Evolutionary conservation across 257 asterid species (phyloP), one percentile per base, ranked within the genome.

Genomic region (Oldenlandia corymbosa): DNA sequence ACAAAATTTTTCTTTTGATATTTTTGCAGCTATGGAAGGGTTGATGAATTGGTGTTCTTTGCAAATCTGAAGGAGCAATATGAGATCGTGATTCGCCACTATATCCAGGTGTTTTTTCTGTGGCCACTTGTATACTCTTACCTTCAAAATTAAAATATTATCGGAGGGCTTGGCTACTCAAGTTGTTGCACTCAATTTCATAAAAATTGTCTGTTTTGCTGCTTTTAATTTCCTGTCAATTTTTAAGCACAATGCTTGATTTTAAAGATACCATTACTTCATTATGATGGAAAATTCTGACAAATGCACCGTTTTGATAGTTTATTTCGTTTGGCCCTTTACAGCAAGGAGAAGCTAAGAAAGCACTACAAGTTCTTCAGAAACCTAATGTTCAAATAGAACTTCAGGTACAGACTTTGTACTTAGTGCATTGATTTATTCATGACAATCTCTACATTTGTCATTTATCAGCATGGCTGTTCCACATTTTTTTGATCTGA

Each of bases 321-420:
- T 52, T 54, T 64, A 9, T 34, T n/a, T 64, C 37, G 42, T 55
- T 65, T 69, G 71, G 68, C 32, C 67, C 5, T 72, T 65, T 71
- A 42, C 59, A 93, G 99, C 92, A 82, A 72, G 99, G 99, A 64
- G 99, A 93, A 82, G 95, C 99, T 52, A 93, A 89, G 82, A 90
- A 85, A 81, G 99, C 96, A 23, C 74, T 93, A 77, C 88, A 87
- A 75, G 96, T 93, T 78, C 97, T 93, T 76, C 97, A 87, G 90
- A 93, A 85, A 75, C 91, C 96, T 49, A 93, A 90, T 50, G 94
- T 93, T 71, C 82, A 89, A 32, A 66, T 80, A 71, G 95, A 93
- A 58, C 95, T 90, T 81, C 96, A 93, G 97, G 99, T 87, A 76
- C 69, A 69, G 13, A 45, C 43, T 47, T 74, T 47, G 26, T 63